Percentiles rank a stretch among this genome's conserved stretches.
phyloP scores from a whole-genome alignment of 2,329 filamentous ascomycete genomes.

The Penicillium concentricum region DNA sequence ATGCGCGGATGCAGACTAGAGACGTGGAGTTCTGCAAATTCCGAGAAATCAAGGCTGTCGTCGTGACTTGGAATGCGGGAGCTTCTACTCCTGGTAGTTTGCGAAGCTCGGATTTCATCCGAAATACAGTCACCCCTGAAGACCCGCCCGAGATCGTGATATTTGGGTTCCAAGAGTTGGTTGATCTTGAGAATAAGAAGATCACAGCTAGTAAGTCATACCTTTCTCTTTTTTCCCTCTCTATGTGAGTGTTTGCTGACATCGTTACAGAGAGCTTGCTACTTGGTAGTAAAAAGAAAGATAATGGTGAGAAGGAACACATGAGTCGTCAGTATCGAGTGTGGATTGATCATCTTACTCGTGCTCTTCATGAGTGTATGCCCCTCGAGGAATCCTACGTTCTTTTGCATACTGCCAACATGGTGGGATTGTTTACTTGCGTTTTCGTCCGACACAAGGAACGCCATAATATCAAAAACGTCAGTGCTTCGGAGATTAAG shows the following conservation, averaged over 20 bases:
- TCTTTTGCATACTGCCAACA: constrained; percentile 80
- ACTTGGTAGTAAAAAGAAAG: constrained; percentile 76
- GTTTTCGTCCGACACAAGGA: constrained; percentile 86
- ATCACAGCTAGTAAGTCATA: constrained; percentile 75
- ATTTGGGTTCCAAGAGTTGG: constrained; percentile 98
- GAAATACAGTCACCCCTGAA: constrained; percentile 72
- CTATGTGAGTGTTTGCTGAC: constrained; percentile 26
- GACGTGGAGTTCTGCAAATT: constrained; percentile 85
- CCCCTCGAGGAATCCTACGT: constrained; percentile 75
- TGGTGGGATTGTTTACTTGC: constrained; percentile 94
- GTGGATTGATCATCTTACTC: constrained; percentile 87
- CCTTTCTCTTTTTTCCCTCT: neutral
- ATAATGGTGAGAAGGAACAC: constrained; percentile 71
- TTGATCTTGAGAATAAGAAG: constrained; percentile 95
- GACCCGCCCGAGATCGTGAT: constrained; percentile 84
- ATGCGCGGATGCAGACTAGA: constrained; percentile 78
- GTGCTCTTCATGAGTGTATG: constrained; percentile 80
- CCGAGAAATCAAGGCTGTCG: constrained; percentile 72
- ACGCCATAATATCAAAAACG: constrained; percentile 70
- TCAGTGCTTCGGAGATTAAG: constrained; percentile 83
- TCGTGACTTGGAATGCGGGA: constrained; percentile 96
- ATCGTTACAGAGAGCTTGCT: constrained; percentile 68
- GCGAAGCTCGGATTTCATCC: constrained; percentile 76
- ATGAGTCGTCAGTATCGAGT: constrained; percentile 98
- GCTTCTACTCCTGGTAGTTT: constrained; percentile 88